A percentile compares a stretch with the other conserved stretches of the same genome.
Conservation (phyloP, 768 basidiomycete species). For the Boletus speciosus region DNA sequence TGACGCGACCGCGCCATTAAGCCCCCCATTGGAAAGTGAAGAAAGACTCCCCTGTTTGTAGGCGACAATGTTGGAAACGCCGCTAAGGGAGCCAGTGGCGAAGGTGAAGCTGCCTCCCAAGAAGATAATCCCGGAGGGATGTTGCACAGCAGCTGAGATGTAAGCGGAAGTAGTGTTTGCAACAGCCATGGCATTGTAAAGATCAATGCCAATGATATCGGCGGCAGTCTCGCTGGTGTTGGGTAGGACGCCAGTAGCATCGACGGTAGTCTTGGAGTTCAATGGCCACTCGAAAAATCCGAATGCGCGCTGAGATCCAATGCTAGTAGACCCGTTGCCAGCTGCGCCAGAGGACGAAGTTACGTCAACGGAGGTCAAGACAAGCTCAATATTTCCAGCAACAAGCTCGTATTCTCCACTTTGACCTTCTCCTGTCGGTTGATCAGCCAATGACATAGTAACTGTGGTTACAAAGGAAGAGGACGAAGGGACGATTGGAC, state of each 20-base stretch:
- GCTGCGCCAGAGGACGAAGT: constrained; percentile 32
- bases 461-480: constrained; percentile 71
- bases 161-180: constrained; percentile 32
- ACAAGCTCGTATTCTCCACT: constrained; percentile 76
- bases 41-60: constrained; percentile 59
- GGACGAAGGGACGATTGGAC: constrained; percentile 75
- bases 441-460: constrained; percentile 65
- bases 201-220: constrained; percentile 57
- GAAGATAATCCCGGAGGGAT: constrained; percentile 63
- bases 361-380: constrained; percentile 60
- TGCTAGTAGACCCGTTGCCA: constrained; percentile 31
- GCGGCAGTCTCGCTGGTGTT: constrained; percentile 69
- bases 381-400: constrained; percentile 80
- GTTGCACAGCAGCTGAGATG: constrained; percentile 58
- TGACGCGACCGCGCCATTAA: constrained; percentile 76
- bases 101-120: constrained; percentile 77
- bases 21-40: constrained; percentile 58
- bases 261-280: constrained; percentile 38
- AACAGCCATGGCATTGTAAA: constrained; percentile 62
- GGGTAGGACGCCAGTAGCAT: constrained; percentile 59
- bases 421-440: constrained; percentile 59
- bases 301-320: constrained; percentile 50
- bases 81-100: constrained; percentile 50
- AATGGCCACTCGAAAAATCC: constrained; percentile 91
- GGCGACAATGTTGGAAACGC: constrained; percentile 66